Evolutionary conservation across 257 asterid species (phyloP).

Genomic region (Forsythia suspensa): DNA sequence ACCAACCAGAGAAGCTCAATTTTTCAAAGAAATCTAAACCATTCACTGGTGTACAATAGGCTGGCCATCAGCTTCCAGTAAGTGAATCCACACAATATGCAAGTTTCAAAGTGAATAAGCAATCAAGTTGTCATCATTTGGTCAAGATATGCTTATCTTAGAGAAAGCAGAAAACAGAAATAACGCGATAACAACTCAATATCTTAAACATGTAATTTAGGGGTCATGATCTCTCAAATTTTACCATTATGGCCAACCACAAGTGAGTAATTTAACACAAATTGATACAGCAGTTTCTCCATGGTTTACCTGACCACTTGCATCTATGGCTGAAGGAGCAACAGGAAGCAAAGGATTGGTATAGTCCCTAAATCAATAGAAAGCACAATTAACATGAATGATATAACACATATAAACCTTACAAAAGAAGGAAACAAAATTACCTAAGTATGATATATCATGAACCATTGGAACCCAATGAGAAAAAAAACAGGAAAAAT

Average conservation of each 20-base stretch:
- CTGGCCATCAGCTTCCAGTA: constrained; percentile 10
- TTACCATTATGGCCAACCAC: neutral
- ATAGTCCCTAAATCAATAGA: constrained; percentile 70
- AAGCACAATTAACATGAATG: constrained; percentile 2
- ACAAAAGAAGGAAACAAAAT: neutral
- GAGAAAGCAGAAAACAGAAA: constrained; percentile 8
- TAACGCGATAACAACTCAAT: neutral
- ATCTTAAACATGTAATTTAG: neutral
- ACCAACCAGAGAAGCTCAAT: neutral
- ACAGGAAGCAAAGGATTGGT: constrained; percentile 90
- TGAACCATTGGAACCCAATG: neutral
- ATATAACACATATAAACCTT: constrained; percentile 3
- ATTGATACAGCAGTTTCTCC: neutral
- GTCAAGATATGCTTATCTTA: neutral
- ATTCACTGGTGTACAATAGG: neutral
- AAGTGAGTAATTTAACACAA: neutral
- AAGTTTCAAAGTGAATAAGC: neutral
- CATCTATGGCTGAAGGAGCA: constrained; percentile 93
- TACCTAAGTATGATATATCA: neutral
- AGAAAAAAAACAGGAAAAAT: neutral
- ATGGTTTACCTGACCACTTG: constrained; percentile 80
- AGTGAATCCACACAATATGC: neutral
- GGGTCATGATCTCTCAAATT: neutral
- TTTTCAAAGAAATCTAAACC: neutral
- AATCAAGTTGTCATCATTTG: neutral